Percentiles rank a stretch among this genome's conserved stretches.
These are phyloP conservation scores for Fusarium torreyae DNA, from an alignment of 2,329 filamentous ascomycete species.

Conservation along the genomic window DNA sequence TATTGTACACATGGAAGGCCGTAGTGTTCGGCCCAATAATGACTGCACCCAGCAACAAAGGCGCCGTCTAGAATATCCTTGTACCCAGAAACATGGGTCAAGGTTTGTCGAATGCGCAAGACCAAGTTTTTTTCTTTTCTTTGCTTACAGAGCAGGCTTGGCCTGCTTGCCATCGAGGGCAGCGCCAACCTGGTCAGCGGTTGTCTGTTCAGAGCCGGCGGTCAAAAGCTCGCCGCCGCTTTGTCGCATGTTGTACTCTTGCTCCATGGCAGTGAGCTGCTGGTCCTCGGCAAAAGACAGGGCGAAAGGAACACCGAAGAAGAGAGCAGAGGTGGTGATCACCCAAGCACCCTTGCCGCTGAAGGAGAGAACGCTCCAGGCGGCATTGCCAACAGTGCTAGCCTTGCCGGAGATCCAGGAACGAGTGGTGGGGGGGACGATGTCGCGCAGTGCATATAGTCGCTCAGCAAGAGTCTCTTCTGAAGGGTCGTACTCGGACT, in stretches of 20 bases:
- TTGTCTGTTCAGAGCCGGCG: conserved; percentile 61
- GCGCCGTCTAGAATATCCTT: conserved; percentile 37
- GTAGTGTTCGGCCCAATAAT: conserved; percentile 37
- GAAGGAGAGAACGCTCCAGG: conserved; percentile 74
- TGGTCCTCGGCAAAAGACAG: conserved; percentile 96
- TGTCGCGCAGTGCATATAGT: conserved; percentile 80
- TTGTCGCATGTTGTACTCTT: conserved; percentile 96
- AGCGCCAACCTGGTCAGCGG: conserved; percentile 65
- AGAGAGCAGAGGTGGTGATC: conserved; percentile 87
- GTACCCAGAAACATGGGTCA: conserved; percentile 25
- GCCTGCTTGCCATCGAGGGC: conserved; percentile 63
- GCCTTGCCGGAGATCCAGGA: conserved; percentile 75
- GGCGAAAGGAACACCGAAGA: conserved; percentile 94
- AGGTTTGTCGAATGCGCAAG: conserved; percentile 24
- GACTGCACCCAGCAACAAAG: conserved; percentile 40
- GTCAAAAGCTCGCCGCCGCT: conserved; percentile 81
- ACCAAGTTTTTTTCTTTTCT: not conserved
- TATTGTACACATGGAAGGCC: conserved; percentile 50
- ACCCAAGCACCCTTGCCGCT: conserved; percentile 93
- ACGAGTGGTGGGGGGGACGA: conserved; percentile 80
- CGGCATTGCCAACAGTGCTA: conserved; percentile 65
- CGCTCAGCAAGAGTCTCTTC: conserved; percentile 77
- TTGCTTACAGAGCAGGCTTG: conserved; percentile 66
- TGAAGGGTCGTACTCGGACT: conserved; percentile 76
- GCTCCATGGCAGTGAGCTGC: conserved; percentile 97